Evolutionary conservation across 208 protist species (phyloP).

Genomic region (Naegleria fowleri): DNA sequence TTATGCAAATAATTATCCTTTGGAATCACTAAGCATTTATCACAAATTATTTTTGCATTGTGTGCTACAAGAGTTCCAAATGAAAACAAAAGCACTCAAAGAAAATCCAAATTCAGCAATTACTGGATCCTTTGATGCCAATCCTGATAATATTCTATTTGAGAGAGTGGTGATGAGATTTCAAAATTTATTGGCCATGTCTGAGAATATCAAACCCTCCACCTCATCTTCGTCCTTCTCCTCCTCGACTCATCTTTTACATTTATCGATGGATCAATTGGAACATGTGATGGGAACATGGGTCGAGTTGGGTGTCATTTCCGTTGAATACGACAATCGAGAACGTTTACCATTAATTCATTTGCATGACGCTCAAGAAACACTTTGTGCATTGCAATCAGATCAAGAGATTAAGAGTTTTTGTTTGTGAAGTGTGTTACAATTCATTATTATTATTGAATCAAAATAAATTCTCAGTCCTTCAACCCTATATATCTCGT

Average conservation of each 20-base stretch:
- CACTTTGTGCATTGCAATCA: background rate
- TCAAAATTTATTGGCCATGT: background rate
- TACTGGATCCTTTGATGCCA: background rate
- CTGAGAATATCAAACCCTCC: background rate
- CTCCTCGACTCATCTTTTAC: background rate
- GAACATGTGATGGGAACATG: background rate
- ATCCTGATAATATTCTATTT: background rate
- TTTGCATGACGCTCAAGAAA: background rate
- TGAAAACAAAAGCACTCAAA: background rate
- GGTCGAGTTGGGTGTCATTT: background rate
- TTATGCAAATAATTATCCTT: background rate
- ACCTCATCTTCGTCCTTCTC: too few relatives aligned
- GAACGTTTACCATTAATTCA: background rate
- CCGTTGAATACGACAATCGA: background rate
- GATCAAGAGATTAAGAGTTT: background rate
- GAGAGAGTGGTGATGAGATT: background rate
- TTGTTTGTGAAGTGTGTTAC: too few relatives aligned
- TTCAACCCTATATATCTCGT: too few relatives aligned
- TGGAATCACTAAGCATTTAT: background rate
- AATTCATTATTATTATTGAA: too few relatives aligned
- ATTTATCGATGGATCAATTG: background rate
- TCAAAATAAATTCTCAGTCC: too few relatives aligned
- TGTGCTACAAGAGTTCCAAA: background rate
- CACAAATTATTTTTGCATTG: constrained; percentile 18
- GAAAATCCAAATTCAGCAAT: background rate